These are phyloP conservation scores for Coffea eugenioides DNA, from an alignment of 257 asterid genomes.

Conservation along the genomic window DNA sequence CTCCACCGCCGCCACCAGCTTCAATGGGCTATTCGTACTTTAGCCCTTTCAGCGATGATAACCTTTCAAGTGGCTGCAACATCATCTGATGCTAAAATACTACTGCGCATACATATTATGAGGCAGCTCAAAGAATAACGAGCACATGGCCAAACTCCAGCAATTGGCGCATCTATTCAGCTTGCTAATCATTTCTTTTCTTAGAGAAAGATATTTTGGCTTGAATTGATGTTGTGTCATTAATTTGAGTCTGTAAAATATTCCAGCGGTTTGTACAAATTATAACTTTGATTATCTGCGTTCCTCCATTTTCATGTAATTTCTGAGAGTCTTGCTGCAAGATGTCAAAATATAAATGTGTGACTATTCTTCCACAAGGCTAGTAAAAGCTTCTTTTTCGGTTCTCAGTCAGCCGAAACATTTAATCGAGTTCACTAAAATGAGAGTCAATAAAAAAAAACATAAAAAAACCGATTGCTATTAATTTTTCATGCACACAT, in stretches of 20 bases:
- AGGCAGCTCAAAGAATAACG: too few species aligned
- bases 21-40: background rate
- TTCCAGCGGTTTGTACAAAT: background rate
- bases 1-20: constrained; percentile 21
- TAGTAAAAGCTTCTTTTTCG: background rate
- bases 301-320: background rate
- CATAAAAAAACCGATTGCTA: background rate
- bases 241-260: too few species aligned
- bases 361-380: background rate
- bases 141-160: too few species aligned
- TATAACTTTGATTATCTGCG: too few species aligned
- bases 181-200: too few species aligned
- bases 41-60: constrained; percentile 19
- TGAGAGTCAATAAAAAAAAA: background rate
- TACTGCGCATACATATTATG: background rate
- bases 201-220: too few species aligned
- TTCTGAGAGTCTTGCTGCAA: background rate
- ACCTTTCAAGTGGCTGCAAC: constrained; percentile 6
- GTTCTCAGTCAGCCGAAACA: too few species aligned
- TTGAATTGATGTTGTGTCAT: too few species aligned
- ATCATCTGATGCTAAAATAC: background rate
- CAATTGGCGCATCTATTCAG: too few species aligned
- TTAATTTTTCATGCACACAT: background rate
- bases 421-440: background rate
- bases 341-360: too few species aligned